These are phyloP conservation scores for Basidiobolus meristosporus DNA, from an alignment of 371 early-diverging fungal species.

Conservation along the genomic window DNA sequence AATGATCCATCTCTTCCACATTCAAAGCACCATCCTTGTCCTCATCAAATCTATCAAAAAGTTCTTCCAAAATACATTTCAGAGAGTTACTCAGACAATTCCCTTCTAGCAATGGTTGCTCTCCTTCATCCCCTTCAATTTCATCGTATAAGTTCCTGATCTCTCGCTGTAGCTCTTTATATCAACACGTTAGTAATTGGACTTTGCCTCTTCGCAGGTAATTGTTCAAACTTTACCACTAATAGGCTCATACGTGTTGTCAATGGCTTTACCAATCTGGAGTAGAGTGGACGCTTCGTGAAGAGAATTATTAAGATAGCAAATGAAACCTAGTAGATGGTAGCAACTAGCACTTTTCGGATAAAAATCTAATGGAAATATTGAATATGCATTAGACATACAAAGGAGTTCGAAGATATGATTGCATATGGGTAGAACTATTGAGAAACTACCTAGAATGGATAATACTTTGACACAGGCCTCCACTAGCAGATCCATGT, in stretches of 20 bases:
- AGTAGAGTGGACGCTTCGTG: conserved; percentile 23
- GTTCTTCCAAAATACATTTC: conserved; percentile 15
- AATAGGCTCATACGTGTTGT: conserved; percentile 25
- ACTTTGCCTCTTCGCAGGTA: too few species aligned
- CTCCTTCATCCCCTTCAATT: conserved; percentile 5
- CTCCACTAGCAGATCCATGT: too few species aligned
- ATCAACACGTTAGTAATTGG: not conserved
- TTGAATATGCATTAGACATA: too few species aligned
- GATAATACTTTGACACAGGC: too few species aligned
- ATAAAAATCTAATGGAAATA: conserved; percentile 26
- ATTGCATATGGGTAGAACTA: too few species aligned
- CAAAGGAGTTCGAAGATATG: too few species aligned
- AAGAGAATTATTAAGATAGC: conserved; percentile 21
- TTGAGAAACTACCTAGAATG: too few species aligned
- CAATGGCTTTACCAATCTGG: conserved; percentile 21
- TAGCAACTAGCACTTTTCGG: conserved; percentile 32
- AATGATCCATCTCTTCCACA: conserved; percentile 19
- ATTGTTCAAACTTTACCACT: conserved; percentile 13
- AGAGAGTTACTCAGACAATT: conserved; percentile 17
- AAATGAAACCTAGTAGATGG: conserved; percentile 25
- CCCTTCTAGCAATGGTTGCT: conserved; percentile 18
- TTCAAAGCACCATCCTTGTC: conserved; percentile 25
- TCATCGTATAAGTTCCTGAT: conserved; percentile 13
- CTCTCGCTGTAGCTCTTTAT: conserved; percentile 20
- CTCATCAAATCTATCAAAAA: conserved; percentile 27